phyloP scores from a whole-genome alignment of 2,329 filamentous ascomycete genomes.

The Microcyclosporella mali region DNA sequence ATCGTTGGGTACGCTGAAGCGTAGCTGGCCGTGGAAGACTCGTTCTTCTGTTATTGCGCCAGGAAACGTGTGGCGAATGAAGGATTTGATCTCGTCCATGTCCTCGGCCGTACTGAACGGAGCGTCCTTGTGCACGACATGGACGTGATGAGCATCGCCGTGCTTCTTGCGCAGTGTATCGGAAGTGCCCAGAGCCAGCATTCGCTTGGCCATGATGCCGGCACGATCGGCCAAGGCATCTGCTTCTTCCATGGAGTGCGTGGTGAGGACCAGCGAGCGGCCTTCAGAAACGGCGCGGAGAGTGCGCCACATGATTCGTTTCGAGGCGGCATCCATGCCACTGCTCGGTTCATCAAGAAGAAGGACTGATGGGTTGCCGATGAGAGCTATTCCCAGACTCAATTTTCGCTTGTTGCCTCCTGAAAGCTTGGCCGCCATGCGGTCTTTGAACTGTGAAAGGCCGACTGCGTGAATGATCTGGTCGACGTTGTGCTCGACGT shows the following conservation, averaged over 20 bases:
- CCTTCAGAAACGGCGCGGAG: constrained; percentile 67
- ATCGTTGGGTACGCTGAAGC: constrained; percentile 65
- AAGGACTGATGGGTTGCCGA: constrained; percentile 83
- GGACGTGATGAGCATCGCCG: constrained; percentile 73
- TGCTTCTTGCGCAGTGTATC: constrained; percentile 67
- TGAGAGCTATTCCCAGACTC: constrained; percentile 79
- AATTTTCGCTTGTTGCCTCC: constrained; percentile 95
- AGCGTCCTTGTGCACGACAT: constrained; percentile 68
- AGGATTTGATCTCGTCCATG: constrained; percentile 59
- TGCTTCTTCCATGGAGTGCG: constrained; percentile 93
- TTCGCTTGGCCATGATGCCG: constrained; percentile 76
- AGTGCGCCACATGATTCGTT: constrained; percentile 89
- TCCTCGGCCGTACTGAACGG: constrained; percentile 65
- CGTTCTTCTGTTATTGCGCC: constrained; percentile 64
- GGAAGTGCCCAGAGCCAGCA: constrained; percentile 77
- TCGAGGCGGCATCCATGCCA: constrained; percentile 84
- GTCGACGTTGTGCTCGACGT: constrained; percentile 69
- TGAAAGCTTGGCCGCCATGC: constrained; percentile 73
- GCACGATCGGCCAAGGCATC: constrained; percentile 78
- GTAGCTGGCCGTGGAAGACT: constrained; percentile 77
- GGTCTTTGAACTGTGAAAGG: constrained; percentile 60
- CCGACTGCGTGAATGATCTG: constrained; percentile 78
- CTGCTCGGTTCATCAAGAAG: constrained; percentile 84
- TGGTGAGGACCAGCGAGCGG: constrained; percentile 79
- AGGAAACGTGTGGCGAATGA: constrained; percentile 58